Base-by-base conservation (phyloP, 148 eudicot genomes). In the Oxyria digyna region DNA sequence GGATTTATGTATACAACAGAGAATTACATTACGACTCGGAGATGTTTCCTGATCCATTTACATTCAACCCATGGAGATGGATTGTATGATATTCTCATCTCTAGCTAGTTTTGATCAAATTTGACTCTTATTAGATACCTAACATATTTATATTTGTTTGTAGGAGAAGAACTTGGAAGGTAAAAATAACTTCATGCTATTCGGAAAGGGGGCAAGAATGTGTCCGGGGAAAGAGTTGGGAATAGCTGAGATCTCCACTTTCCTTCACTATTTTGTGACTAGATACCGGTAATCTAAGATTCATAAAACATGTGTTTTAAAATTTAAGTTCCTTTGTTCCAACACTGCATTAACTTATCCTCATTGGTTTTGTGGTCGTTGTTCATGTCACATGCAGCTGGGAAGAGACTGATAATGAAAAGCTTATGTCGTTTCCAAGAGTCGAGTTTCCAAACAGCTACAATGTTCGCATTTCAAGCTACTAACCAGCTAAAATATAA, bases 171-270 rank as follows among this genome's bases (percentile, higher is more conserved):
- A 77, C 68, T 77, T 74, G 67, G 99, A 94, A 29, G 74, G 87
- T 15, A 90, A 90, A 31, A 78, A 80, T 69, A 75, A 83, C 65
- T 87, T 85, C 71, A 78, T 90, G 26, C 77, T 91, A 69, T 94
- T 94, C 64, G 99, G 99, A 69, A 96, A 96, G 6, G 97, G 99
- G 13, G 83, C 91, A 1, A 86, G 99, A 80, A 90, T 81, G 35
- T 94, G 99, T 59, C 99, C 99, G 1, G 99, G 97, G 41, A 94
- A 90, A 75, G 99, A 94, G 75, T 74, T 94, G n/a, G 99, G 99
- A 59, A 69, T 90, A 43, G 92, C 92, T 21, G 99, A 94, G 78
- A 81, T 94, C 54, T 90, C 97, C 1, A 86, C 91, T 0, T 94
- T 94, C 74, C 91, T 94, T 67, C 99, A 94, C 76, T 94, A 94